Percentiles rank a stretch among this genome's conserved stretches.
Evolutionary conservation across 176 grass and related monocot species (phyloP).

Genomic region (Metroxylon sagu): DNA sequence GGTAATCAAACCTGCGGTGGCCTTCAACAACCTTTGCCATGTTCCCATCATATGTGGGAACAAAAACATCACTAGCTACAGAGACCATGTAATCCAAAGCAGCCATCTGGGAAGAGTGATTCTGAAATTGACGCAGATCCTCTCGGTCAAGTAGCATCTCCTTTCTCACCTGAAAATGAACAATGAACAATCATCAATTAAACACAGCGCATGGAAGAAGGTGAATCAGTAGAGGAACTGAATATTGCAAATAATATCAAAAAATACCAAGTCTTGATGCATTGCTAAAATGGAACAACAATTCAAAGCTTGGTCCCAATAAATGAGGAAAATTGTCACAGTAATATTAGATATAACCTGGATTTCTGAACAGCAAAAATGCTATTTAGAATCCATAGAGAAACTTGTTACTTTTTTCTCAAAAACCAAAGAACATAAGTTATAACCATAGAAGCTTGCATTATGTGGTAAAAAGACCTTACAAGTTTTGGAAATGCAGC

Average conservation of each 20-base stretch:
- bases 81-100: constrained; percentile 96
- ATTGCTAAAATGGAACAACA: too few relatives aligned
- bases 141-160: constrained; percentile 67
- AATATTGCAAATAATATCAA: not conserved
- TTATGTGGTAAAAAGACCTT: too few relatives aligned
- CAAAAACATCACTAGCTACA: constrained; percentile 72
- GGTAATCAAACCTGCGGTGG: constrained; percentile 54
- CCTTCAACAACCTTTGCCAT: constrained; percentile 93
- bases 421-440: too few relatives aligned
- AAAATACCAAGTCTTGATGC: too few relatives aligned
- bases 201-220: constrained; percentile 1
- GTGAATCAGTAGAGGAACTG: not conserved
- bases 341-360: too few relatives aligned
- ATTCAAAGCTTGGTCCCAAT: too few relatives aligned
- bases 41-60: constrained; percentile 89
- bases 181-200: constrained; percentile 24
- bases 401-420: too few relatives aligned
- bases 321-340: too few relatives aligned
- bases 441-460: too few relatives aligned
- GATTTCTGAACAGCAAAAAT: too few relatives aligned
- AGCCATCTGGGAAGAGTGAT: constrained; percentile 98
- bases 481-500: too few relatives aligned
- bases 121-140: constrained; percentile 65
- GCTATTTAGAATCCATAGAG: too few relatives aligned
- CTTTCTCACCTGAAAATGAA: constrained; percentile 57